phyloP scores from a whole-genome alignment of 1,284 basidiomycete species.

The Tremellales sp. region DNA sequence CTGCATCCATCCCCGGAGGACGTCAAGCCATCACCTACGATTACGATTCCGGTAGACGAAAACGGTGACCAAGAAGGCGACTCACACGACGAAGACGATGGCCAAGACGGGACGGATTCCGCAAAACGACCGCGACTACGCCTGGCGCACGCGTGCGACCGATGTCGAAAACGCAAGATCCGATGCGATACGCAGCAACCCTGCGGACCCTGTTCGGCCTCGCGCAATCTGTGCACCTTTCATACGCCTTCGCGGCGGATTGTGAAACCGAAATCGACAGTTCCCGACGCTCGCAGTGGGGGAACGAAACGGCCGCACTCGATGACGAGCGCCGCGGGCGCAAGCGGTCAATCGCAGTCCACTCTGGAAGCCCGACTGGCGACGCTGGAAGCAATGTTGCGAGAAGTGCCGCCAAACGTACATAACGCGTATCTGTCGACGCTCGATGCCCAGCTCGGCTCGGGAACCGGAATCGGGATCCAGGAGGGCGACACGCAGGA shows the following conservation, averaged over 20 bases:
- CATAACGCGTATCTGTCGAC: slow-evolving; percentile 47
- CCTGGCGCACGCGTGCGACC: slow-evolving; percentile 44
- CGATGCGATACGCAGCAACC: slow-evolving; percentile 50
- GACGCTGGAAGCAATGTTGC: slow-evolving; percentile 46
- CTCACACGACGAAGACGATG: slow-evolving; percentile 18
- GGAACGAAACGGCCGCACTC: slow-evolving; percentile 34
- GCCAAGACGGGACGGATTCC: slow-evolving; percentile 11
- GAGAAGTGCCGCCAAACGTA: slow-evolving; percentile 49
- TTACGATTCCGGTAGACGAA: slow-evolving; percentile 1
- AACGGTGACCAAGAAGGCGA: slow-evolving; percentile 9
- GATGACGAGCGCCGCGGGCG: neutral
- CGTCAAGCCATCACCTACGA: slow-evolving; percentile 3
- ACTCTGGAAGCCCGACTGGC: slow-evolving; percentile 47
- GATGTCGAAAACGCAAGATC: slow-evolving; percentile 45
- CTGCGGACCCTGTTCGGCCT: slow-evolving; percentile 48
- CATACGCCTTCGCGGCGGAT: slow-evolving; percentile 46
- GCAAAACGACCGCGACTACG: slow-evolving; percentile 46
- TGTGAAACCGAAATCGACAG: slow-evolving; percentile 38
- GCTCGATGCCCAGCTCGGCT: slow-evolving; percentile 43
- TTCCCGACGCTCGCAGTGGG: slow-evolving; percentile 6
- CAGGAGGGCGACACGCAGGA: slow-evolving; percentile 37
- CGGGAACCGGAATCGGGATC: slow-evolving; percentile 40
- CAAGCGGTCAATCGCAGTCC: slow-evolving; percentile 23
- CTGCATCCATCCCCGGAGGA: slow-evolving; percentile 6
- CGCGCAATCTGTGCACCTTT: slow-evolving; percentile 48